Percentiles rank a stretch among this genome's conserved stretches.
Conservation (phyloP, 2,329 filamentous ascomycete genomes). For the Aspergillus bombycis region DNA sequence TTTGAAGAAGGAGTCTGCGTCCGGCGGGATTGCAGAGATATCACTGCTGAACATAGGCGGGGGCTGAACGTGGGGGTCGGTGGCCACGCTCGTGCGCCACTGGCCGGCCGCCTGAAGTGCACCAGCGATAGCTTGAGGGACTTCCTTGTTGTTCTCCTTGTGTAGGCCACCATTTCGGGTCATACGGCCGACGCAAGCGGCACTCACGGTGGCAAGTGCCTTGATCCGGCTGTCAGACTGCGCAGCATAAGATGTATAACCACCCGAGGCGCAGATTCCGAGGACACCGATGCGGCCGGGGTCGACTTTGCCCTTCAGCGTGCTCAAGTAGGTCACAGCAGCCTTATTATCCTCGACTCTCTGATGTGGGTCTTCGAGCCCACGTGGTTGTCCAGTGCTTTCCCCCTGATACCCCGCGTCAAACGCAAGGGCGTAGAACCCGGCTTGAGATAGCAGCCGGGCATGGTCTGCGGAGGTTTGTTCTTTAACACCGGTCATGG, state of each 20-base stretch:
- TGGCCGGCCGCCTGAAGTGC: constrained; percentile 14
- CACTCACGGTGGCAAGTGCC: constrained; percentile 40
- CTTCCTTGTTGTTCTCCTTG: constrained; percentile 5
- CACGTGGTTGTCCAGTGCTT: constrained; percentile 38
- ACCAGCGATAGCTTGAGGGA: background rate
- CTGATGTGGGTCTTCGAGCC: constrained; percentile 43
- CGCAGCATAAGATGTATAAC: constrained; percentile 39
- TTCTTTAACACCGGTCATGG: constrained; percentile 39
- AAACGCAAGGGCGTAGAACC: constrained; percentile 40
- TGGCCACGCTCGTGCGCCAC: constrained; percentile 14
- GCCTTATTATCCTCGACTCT: constrained; percentile 41
- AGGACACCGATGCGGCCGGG: constrained; percentile 39
- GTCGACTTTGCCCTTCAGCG: constrained; percentile 29
- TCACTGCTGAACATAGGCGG: constrained; percentile 11
- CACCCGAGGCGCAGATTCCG: constrained; percentile 45
- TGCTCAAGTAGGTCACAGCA: constrained; percentile 38
- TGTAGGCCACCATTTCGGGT: constrained; percentile 10
- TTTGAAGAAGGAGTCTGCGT: constrained; percentile 16
- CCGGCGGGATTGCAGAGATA: constrained; percentile 1
- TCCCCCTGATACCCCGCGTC: constrained; percentile 46
- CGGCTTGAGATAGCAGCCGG: constrained; percentile 28
- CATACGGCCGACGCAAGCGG: constrained; percentile 34
- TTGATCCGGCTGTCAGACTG: constrained; percentile 44
- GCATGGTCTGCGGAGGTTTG: constrained; percentile 42
- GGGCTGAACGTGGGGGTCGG: background rate